Base-by-base conservation (phyloP, 306 rosid genomes). In the Medicago truncatula region DNA sequence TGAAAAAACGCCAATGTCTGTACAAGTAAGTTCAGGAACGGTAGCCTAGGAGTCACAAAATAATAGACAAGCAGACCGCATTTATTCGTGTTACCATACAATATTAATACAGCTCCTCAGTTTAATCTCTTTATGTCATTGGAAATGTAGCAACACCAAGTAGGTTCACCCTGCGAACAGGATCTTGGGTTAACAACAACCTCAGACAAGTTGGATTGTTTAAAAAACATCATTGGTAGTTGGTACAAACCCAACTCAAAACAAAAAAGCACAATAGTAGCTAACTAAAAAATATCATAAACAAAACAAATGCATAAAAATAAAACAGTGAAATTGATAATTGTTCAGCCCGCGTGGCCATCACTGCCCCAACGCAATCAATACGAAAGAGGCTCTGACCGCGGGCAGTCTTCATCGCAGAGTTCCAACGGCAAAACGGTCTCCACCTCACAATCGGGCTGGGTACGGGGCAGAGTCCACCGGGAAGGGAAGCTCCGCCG, bases 181-280 rank as follows among this genome's bases (percentile, higher is more conserved):
- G 85, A 69, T 6, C 87, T 68, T 74, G 81, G 84, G 13, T 75
- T 71, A 46, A 54, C 82, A 25, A 82, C 78, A 47, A 58, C 63
- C 91, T 78, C 86, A 41, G 60, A 44, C 87, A 85, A 63, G 87
- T 85, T 85, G 86, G 89, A 85, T 88, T 83, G 87, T 58, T 58
- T 21, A 58, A n/a, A 14, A 52, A 65, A 14, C 72, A 76, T 76
- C 73, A 64, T 65, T 18, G 20, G 18, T n/a, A n/a, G n/a, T n/a
- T n/a, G n/a, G n/a, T n/a, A n/a, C n/a, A 7, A 17, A 7, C 16
- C 2, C 8, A 50, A 2, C 1, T 23, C 0, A n/a, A 50, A n/a
- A n/a, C n/a, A n/a, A n/a, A n/a, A n/a, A n/a, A n/a, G n/a, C n/a
- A n/a, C n/a, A n/a, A n/a, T n/a, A n/a, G n/a, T n/a, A n/a, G n/a